Percentiles rank a stretch among this genome's conserved stretches.
Conservation (phyloP, 495 filamentous ascomycete species). For the Aspergillus saccharolyticus region DNA sequence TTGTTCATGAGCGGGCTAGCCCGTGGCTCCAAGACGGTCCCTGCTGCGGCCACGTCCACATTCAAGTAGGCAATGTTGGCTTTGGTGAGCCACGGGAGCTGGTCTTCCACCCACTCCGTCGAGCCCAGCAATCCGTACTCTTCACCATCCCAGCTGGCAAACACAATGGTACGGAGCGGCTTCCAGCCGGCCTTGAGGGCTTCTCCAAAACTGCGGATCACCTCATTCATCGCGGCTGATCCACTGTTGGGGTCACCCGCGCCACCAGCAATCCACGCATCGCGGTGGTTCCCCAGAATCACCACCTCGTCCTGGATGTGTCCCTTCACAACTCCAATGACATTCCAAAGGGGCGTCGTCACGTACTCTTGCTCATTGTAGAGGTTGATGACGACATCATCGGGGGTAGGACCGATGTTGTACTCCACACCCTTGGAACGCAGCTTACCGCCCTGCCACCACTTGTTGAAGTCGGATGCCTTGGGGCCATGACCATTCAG, state of each 20-base stretch:
- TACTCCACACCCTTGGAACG: conserved; percentile 82
- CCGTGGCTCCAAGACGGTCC: conserved; percentile 40
- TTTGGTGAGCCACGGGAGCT: conserved; percentile 73
- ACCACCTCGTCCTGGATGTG: conserved; percentile 80
- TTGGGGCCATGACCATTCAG: conserved; percentile 84
- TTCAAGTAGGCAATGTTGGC: conserved; percentile 72
- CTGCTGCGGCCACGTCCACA: conserved; percentile 58
- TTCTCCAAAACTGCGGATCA: conserved; percentile 75
- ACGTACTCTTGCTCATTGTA: conserved; percentile 85
- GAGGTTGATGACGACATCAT: conserved; percentile 70
- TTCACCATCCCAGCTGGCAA: conserved; percentile 74
- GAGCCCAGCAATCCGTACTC: conserved; percentile 68
- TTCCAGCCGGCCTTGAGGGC: conserved; percentile 75
- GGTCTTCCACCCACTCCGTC: conserved; percentile 77
- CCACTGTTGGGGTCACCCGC: conserved; percentile 82
- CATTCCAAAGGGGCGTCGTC: conserved; percentile 88
- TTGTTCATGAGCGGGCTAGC: conserved; percentile 75
- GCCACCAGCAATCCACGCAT: conserved; percentile 90
- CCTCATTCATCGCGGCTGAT: conserved; percentile 83
- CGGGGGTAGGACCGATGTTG: conserved; percentile 83
- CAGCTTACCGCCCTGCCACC: conserved; percentile 69
- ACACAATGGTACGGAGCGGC: conserved; percentile 74
- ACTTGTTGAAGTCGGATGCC: conserved; percentile 68
- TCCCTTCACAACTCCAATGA: conserved; percentile 93
- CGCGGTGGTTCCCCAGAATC: conserved; percentile 91